phyloP scores from a whole-genome alignment of 108 stramenopile species.

The Schizochytrium sp. region DNA sequence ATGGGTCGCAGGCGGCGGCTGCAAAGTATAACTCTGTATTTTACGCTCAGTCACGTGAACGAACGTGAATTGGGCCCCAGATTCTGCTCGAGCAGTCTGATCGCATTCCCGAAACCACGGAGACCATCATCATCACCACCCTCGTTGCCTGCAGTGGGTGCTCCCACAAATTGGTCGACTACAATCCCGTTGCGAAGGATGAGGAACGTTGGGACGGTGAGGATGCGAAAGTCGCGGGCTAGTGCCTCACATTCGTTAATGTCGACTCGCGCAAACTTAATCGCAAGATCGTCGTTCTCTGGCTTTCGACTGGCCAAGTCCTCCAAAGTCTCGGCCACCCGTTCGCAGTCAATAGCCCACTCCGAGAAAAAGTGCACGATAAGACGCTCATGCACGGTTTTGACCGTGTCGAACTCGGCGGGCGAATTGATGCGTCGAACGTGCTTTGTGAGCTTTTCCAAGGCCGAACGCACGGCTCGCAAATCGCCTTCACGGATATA shows the following conservation, averaged over 20 bases:
- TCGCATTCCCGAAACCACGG: too few species aligned
- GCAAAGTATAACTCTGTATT: too few species aligned
- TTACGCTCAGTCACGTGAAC: too few species aligned
- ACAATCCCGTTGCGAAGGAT: not conserved
- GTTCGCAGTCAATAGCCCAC: not conserved
- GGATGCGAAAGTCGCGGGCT: not conserved
- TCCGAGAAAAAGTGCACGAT: not conserved
- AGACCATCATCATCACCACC: not conserved
- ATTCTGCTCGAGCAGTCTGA: too few species aligned
- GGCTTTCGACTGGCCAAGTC: not conserved
- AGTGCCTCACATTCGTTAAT: not conserved
- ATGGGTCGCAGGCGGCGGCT: too few species aligned
- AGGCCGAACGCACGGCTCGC: not conserved
- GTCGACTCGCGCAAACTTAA: not conserved
- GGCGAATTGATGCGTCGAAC: not conserved
- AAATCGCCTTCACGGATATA: not conserved
- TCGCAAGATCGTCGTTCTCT: not conserved
- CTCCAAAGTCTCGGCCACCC: not conserved
- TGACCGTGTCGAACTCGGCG: not conserved
- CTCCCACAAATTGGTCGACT: not conserved
- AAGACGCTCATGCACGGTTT: not conserved
- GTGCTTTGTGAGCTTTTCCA: not conserved
- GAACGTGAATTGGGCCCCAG: too few species aligned
- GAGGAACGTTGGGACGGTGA: not conserved
- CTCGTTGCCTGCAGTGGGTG: not conserved